Percentiles rank a stretch among this genome's conserved stretches.
phyloP scores from a whole-genome alignment of 768 basidiomycete genomes.

The Terana coerulea region DNA sequence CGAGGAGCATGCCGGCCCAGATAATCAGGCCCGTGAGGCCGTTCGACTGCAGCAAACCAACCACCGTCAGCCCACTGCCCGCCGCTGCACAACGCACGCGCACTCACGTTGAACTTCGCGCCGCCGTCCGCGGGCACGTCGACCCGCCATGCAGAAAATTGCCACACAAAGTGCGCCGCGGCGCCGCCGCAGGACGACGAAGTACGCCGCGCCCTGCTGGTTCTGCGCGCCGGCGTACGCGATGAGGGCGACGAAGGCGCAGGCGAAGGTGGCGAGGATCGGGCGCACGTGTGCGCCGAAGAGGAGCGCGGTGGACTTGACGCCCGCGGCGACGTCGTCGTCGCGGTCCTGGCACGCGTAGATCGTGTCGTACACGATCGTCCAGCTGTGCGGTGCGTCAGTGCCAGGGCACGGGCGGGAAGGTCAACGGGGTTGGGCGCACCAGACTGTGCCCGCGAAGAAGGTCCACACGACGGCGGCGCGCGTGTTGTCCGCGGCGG shows the following conservation, averaged over 20 bases:
- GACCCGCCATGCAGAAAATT: slow-evolving; percentile 41
- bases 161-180: slow-evolving; percentile 42
- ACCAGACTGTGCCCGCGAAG: slow-evolving; percentile 20
- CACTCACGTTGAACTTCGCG: slow-evolving; percentile 31
- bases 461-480: slow-evolving; percentile 12
- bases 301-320: slow-evolving; percentile 72
- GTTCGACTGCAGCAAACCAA: slow-evolving; percentile 15
- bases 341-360: slow-evolving; percentile 78
- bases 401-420: slow-evolving; percentile 12
- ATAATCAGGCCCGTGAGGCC: slow-evolving; percentile 13
- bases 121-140: slow-evolving; percentile 44
- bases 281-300: slow-evolving; percentile 59
- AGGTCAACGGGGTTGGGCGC: slow-evolving; percentile 27
- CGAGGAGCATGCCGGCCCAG: slow-evolving; percentile 11
- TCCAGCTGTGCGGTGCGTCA: slow-evolving; percentile 30
- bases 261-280: slow-evolving; percentile 49
- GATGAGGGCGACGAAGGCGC: slow-evolving; percentile 49
- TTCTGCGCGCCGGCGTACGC: slow-evolving; percentile 51
- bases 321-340: slow-evolving; percentile 70
- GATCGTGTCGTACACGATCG: slow-evolving; percentile 56
- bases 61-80: not conserved
- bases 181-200: slow-evolving; percentile 44
- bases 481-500: slow-evolving; percentile 29
- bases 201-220: slow-evolving; percentile 45
- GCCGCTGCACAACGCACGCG: not conserved